Conservation (phyloP, 2,329 filamentous ascomycete species). For the Cladophialophora yegresii region DNA sequence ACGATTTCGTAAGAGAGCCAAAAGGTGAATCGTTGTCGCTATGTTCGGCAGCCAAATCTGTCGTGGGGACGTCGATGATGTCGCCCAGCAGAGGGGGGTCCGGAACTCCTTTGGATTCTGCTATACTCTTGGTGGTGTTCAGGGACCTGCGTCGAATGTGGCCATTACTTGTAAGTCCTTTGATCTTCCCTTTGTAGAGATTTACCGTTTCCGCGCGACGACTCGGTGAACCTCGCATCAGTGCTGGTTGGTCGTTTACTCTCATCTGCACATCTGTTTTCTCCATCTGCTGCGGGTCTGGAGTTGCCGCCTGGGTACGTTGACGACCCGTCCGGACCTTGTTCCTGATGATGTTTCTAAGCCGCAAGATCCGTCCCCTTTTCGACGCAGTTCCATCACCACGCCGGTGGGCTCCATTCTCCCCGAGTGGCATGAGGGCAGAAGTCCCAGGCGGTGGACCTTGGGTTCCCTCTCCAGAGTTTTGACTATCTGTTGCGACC, state of each 20-base stretch:
- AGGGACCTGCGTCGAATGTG: conserved; percentile 26
- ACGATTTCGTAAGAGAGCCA: conserved; percentile 33
- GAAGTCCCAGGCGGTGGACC: not conserved
- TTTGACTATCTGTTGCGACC: conserved; percentile 9
- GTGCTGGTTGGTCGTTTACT: not conserved
- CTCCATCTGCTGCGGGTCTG: not conserved
- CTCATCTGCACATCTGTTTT: not conserved
- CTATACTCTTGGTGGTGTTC: conserved; percentile 15
- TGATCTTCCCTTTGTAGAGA: conserved; percentile 29
- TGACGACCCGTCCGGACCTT: conserved; percentile 10
- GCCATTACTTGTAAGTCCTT: conserved; percentile 22
- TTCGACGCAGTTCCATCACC: conserved; percentile 5
- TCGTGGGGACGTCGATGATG: conserved; percentile 12
- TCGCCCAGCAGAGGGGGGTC: conserved; percentile 26
- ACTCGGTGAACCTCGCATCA: conserved; percentile 8
- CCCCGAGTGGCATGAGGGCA: not conserved
- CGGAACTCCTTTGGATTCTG: conserved; percentile 4
- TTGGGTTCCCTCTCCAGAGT: not conserved
- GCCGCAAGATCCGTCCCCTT: conserved; percentile 19
- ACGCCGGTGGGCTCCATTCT: not conserved
- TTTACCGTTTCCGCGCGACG: conserved; percentile 25
- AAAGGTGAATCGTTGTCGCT: conserved; percentile 28
- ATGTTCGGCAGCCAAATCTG: conserved; percentile 19
- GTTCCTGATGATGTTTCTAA: conserved; percentile 18
- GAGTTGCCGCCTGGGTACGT: not conserved